A percentile compares a stretch with the other conserved stretches of the same genome.
Evolutionary conservation across 257 asterid genomes (phyloP).

Genomic region (Capsicum chinense): DNA sequence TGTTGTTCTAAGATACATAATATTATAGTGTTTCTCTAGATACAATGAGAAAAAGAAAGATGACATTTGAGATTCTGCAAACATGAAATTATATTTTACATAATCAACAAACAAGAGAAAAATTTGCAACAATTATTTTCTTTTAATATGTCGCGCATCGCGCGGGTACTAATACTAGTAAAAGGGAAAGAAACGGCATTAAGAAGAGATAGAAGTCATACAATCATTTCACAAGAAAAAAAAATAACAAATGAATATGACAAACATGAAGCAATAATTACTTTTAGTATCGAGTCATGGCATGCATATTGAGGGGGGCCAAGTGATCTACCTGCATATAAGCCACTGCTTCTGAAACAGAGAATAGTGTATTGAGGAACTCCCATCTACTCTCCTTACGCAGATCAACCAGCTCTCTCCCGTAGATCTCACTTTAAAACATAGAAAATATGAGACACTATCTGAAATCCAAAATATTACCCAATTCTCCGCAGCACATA

Average conservation of each 20-base stretch:
- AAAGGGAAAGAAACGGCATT: background rate
- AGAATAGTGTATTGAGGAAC: conserved; percentile 83
- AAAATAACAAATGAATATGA: background rate
- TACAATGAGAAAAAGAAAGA: too few species aligned
- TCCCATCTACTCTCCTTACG: conserved; percentile 86
- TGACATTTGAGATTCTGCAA: too few species aligned
- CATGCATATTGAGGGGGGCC: conserved; percentile 14
- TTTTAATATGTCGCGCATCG: too few species aligned
- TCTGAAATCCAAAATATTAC: conserved; percentile 32
- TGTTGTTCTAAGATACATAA: too few species aligned
- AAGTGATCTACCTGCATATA: conserved; percentile 76
- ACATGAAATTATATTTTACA: too few species aligned
- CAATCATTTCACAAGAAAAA: background rate
- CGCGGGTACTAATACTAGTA: too few species aligned
- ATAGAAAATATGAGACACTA: conserved; percentile 41
- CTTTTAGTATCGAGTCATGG: background rate
- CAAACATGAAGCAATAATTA: conserved; percentile 9
- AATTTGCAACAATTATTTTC: too few species aligned
- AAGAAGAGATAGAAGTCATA: conserved; percentile 22
- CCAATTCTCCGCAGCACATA: conserved; percentile 36
- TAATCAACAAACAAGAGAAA: too few species aligned
- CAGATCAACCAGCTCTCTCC: conserved; percentile 92
- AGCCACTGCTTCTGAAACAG: conserved; percentile 96
- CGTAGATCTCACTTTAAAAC: conserved; percentile 78
- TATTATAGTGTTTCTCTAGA: too few species aligned